Base-by-base conservation (phyloP, 345 rosid genomes). In the Eucalyptus rudis region DNA sequence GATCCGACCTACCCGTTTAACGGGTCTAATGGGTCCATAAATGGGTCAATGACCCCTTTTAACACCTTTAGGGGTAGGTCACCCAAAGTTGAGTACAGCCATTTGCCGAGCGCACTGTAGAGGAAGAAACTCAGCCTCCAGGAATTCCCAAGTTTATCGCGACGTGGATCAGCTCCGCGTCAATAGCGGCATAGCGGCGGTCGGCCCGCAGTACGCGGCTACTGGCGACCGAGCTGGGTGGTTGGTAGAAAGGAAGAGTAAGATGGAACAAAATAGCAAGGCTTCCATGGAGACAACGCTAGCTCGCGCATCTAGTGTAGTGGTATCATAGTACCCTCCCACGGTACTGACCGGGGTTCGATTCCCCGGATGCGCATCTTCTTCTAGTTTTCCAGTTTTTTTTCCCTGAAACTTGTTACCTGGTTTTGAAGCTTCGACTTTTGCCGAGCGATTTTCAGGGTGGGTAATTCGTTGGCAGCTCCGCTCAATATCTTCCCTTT, bases 241-340 rank as follows among this genome's bases (percentile, higher is more conserved):
- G 25, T 20, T 17, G 87, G n/a, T 29, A 45, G 52, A 56, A 56
- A 25, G 25, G 13, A 25, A 29, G 52, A 3, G 24, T 1, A 25
- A 44, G 3, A 58, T 1, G 4, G 36, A 7, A 7, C 0, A 27
- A 24, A 12, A 9, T 0, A 3, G 0, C 0, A 3, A 5, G 25
- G 7, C 25, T 10, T 19, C 2, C 3, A 56, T 13, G 6, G 0
- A 2, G 6, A 22, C 6, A 9, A 24, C 1, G 3, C 1, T 6
- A 2, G 4, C 2, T 43, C 31, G 95, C 98, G 98, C 98, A 95
- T 95, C 94, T 94, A 89, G 97, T 97, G 98, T 96, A 93, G 98
- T 94, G 97, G 98, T 96, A 94, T 95, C 98, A 95, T 95, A 94
- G 96, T 94, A 95, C 98, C 98, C 99, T 95, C 98, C 98, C 98